phyloP scores from a whole-genome alignment of 768 basidiomycete genomes.

The Tylopilus sp. region DNA sequence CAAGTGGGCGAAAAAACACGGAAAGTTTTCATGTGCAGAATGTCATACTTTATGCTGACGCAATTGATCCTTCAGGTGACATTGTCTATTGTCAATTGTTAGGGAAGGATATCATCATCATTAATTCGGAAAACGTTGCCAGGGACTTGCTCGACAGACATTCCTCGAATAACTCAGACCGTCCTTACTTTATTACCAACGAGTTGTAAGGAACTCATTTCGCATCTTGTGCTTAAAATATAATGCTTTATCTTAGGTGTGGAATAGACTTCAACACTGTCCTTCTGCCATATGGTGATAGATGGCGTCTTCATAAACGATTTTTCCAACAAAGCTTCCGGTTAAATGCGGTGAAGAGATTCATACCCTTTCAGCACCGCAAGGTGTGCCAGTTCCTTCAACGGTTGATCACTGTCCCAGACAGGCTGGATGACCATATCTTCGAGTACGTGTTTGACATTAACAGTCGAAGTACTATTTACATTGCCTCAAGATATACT shows the following conservation, averaged over 20 bases:
- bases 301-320: background rate
- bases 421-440: no score
- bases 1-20: slow-evolving; percentile 9
- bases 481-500: no score
- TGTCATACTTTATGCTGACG: no score
- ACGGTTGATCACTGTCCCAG: no score
- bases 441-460: no score
- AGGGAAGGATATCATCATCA: slow-evolving; percentile 40
- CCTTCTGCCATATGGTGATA: background rate
- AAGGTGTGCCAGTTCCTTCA: background rate
- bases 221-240: no score
- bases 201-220: slow-evolving; percentile 5
- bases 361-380: background rate
- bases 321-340: background rate
- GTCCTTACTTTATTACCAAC: slow-evolving; percentile 33
- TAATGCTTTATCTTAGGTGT: slow-evolving; percentile 8
- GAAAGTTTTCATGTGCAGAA: background rate
- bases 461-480: no score
- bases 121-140: slow-evolving; percentile 18
- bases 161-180: slow-evolving; percentile 45
- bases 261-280: background rate
- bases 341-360: background rate
- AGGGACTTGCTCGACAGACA: slow-evolving; percentile 32
- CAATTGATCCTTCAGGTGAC: slow-evolving; percentile 15
- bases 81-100: slow-evolving; percentile 32